Base-by-base conservation (phyloP, 768 basidiomycete genomes). In the Austroboletus festivus region DNA sequence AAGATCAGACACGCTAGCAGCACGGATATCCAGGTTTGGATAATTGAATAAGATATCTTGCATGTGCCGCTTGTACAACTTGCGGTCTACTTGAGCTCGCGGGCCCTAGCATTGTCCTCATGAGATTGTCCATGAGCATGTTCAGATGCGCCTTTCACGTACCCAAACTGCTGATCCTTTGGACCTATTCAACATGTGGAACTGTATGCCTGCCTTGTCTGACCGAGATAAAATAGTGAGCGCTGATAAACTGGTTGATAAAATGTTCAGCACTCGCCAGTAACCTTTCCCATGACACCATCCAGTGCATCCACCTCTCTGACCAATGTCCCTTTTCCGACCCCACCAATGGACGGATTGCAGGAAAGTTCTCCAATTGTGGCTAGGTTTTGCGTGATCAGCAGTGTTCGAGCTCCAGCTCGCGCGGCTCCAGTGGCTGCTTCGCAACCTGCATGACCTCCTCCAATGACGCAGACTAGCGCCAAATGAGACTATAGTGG, bases 161-260 rank as follows among this genome's bases (percentile, higher is more conserved):
- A 92, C 89, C 87, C 89, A 92, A 28, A 91, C 92, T 0, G 93
- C 93, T 5, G 92, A 79, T 2, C 93, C 93, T 61, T 86, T 92
- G 3, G 90, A 88, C 35, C 76, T 73, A 61, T 95, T 94, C 49
- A 95, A 69, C 55, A 93, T 83, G 26, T 85, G 86, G 56, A 93
- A 94, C 60, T 93, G 88, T 47, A 92, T 88, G 0, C 91, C 92
- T 0, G 93, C 89, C 61, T 83, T 83, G 65, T 95, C 93, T 90
- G 54, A 13, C 15, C 16, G 34, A 10, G 19, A 21, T n/a, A 10
- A 37, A 41, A 6, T 12, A 16, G 12, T 46, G 11, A 33, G n/a
- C n/a, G 24, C 26, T 2, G 24, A 38, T 53, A 7, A 42, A 38
- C 21, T 22, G 64, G 28, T 12, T 12, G 12, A 28, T 28, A 6